These are phyloP conservation scores for Apiospora phragmitis DNA, from an alignment of 2,329 filamentous ascomycete genomes.

Conservation along the genomic window DNA sequence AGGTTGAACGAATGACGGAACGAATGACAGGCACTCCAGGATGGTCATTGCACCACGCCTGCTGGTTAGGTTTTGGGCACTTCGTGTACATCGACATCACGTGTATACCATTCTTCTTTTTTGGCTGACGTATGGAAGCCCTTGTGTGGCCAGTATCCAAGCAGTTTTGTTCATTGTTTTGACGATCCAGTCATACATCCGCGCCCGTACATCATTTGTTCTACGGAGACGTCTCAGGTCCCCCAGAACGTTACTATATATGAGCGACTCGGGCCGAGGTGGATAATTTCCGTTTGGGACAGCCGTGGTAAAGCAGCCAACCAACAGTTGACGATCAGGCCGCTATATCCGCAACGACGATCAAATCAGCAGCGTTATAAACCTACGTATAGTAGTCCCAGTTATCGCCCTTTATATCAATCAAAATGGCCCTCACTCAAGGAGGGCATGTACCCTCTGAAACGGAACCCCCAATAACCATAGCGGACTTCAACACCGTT, in stretches of 20 bases:
- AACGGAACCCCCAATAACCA: neutral
- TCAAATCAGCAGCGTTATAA: neutral
- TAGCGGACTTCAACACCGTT: slow-evolving; percentile 12
- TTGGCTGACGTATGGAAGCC: neutral
- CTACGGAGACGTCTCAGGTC: neutral
- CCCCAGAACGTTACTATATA: neutral
- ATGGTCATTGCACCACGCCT: neutral
- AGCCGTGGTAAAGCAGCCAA: neutral
- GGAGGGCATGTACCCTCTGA: neutral
- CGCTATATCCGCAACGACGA: neutral
- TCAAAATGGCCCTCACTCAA: neutral
- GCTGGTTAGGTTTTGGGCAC: neutral
- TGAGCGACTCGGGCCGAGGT: neutral
- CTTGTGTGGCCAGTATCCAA: neutral
- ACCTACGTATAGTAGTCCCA: neutral
- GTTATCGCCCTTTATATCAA: neutral
- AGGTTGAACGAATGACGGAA: neutral
- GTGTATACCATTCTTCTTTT: neutral
- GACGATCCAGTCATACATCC: neutral
- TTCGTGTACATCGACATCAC: neutral
- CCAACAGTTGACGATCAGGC: neutral
- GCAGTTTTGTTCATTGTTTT: neutral
- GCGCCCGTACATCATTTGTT: neutral
- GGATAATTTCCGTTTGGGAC: neutral
- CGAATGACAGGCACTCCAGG: neutral